Percentiles rank a stretch among this genome's conserved stretches.
Conservation (phyloP, 192 early-diverging fungal species). For the Backusella sp. region DNA sequence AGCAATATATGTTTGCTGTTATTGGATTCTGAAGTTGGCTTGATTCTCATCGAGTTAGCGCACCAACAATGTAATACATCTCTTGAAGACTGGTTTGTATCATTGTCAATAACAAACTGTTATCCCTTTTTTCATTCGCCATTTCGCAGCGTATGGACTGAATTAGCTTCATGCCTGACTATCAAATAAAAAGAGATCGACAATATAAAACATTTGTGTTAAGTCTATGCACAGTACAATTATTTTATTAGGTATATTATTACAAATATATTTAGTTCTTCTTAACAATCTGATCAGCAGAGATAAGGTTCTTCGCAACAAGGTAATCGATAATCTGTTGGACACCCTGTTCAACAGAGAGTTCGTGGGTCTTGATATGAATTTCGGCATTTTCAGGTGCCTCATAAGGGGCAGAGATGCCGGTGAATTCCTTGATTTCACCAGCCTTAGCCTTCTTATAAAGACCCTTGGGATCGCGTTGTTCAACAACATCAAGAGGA, state of each 20-base stretch:
- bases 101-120: too few species aligned
- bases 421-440: slow-evolving; percentile 96
- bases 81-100: too few species aligned
- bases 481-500: slow-evolving; percentile 82
- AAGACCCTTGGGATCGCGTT: slow-evolving; percentile 92
- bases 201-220: neutral
- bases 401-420: slow-evolving; percentile 91
- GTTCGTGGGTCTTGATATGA: slow-evolving; percentile 78
- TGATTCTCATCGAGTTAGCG: too few species aligned
- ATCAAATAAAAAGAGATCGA: neutral
- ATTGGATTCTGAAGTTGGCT: too few species aligned
- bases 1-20: too few species aligned
- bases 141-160: too few species aligned
- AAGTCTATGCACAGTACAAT: neutral
- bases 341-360: slow-evolving; percentile 69
- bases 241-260: slow-evolving; percentile 5
- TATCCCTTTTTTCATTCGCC: too few species aligned
- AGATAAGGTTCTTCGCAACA: slow-evolving; percentile 15
- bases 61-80: too few species aligned
- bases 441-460: slow-evolving; percentile 95
- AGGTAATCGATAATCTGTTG: slow-evolving; percentile 42
- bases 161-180: too few species aligned
- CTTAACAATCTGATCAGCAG: slow-evolving; percentile 14
- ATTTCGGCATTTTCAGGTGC: slow-evolving; percentile 81
- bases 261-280: slow-evolving; percentile 6